Conservation (phyloP, 2,329 filamentous ascomycete genomes). For the Purpureocillium lavendulum region DNA sequence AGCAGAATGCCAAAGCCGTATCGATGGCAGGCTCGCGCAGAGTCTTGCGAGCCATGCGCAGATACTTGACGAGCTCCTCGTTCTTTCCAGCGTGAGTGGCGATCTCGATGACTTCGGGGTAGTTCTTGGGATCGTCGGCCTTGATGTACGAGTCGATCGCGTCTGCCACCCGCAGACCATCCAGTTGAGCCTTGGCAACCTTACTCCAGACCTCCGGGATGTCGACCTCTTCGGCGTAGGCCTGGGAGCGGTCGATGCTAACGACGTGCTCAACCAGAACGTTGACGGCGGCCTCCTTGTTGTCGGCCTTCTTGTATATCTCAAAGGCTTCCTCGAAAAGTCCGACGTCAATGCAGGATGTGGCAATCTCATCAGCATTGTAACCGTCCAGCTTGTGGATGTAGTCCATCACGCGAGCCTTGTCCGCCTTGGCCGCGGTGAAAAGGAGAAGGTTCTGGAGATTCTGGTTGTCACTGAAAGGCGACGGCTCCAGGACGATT, state of each 20-base stretch:
- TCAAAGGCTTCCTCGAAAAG: conserved; percentile 96
- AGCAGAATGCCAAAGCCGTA: conserved; percentile 88
- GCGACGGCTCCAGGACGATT: conserved; percentile 98
- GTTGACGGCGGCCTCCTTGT: conserved; percentile 77
- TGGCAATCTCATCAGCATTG: conserved; percentile 84
- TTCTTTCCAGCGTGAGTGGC: conserved; percentile 94
- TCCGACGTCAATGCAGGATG: conserved; percentile 88
- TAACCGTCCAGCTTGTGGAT: conserved; percentile 87
- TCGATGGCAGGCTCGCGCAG: conserved; percentile 89
- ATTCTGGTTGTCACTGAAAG: conserved; percentile 95
- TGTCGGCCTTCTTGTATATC: conserved; percentile 95
- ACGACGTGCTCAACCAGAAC: conserved; percentile 95
- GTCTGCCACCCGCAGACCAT: conserved; percentile 86
- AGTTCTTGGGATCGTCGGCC: conserved; percentile 86
- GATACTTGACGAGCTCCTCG: conserved; percentile 91
- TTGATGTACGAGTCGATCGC: conserved; percentile 97
- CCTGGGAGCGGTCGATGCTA: conserved; percentile 93
- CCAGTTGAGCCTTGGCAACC: conserved; percentile 94
- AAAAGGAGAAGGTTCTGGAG: conserved; percentile 94
- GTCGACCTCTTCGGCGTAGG: conserved; percentile 91
- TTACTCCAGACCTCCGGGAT: conserved; percentile 95
- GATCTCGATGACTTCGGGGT: conserved; percentile 91
- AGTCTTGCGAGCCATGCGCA: conserved; percentile 96
- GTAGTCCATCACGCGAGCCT: conserved; percentile 90
- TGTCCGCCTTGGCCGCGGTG: conserved; percentile 94